Evolutionary conservation across 352 stramenopile species (phyloP), one percentile per base, ranked within the genome.

Genomic region (Phytophthora capsici): DNA sequence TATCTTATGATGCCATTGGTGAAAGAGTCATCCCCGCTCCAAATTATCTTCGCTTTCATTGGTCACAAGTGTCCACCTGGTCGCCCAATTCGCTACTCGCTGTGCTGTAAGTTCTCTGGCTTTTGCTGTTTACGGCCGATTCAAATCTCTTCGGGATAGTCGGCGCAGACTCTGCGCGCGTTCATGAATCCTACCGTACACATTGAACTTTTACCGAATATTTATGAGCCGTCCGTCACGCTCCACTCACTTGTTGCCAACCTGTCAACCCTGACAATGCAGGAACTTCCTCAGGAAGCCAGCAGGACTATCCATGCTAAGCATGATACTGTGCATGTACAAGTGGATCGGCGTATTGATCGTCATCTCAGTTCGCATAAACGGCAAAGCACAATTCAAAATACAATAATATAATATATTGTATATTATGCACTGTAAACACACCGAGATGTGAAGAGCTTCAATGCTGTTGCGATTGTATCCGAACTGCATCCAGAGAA

Each of bases 181-280:
- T 38, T 23, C 36, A 40, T 28, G 25, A 28, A 8, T 28, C 2
- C 28, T 16, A 14, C 43, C 34, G 41, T 4, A 38, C 7, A 28
- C 25, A 28, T 63, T 68, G 61, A 68, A 68, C 19, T 57, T 67
- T 4, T 9, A 12, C 10, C 30, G n/a, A 66, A 66, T 61, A 55
- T 61, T 66, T 56, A 49, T 6, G 12, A 17, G 45, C 19, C n/a
- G 55, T 44, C 19, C n/a, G 55, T 44, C 26, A 49, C 46, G 32
- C 44, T 30, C 26, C 46, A 64, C 56, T 56, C 22, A 12, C 22
- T 41, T 41, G 14, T n/a, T n/a, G n/a, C n/a, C n/a, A n/a, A n/a
- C n/a, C n/a, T n/a, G n/a, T n/a, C 34, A 41, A 17, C 34, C 34
- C 4, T 41, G 12, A 12, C 34, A 12, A 41, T 17, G 28, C 34